phyloP scores from a whole-genome alignment of 2,329 filamentous ascomycete species.

The Huntiella savannae region DNA sequence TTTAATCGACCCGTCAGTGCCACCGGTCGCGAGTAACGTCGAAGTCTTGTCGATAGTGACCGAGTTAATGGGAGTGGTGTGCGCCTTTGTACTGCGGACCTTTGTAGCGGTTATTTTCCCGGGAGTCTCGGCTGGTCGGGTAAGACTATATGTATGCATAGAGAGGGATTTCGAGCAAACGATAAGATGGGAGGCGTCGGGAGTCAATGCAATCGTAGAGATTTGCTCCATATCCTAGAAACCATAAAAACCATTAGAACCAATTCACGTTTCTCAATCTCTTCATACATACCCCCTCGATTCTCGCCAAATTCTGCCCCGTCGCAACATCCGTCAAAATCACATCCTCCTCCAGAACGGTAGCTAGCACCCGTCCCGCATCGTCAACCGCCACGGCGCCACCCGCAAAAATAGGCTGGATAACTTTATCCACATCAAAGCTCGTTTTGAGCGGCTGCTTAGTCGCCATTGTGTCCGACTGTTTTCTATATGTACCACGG shows the following conservation, averaged over 20 bases:
- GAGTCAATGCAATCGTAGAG: slow-evolving; percentile 70
- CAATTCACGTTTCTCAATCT: not conserved
- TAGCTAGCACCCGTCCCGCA: slow-evolving; percentile 64
- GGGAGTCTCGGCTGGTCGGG: slow-evolving; percentile 34
- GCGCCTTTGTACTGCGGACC: slow-evolving; percentile 68
- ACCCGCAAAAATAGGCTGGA: slow-evolving; percentile 87
- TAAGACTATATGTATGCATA: slow-evolving; percentile 75
- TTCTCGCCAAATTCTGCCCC: slow-evolving; percentile 60
- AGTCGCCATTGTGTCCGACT: slow-evolving; percentile 30
- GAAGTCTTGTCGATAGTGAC: slow-evolving; percentile 65
- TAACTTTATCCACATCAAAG: slow-evolving; percentile 64
- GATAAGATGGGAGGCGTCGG: slow-evolving; percentile 70
- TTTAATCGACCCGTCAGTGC: slow-evolving; percentile 83
- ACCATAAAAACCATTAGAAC: slow-evolving; percentile 14
- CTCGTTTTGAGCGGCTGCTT: slow-evolving; percentile 61
- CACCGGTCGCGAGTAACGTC: slow-evolving; percentile 78
- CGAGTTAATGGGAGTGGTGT: slow-evolving; percentile 75
- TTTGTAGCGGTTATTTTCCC: slow-evolving; percentile 43
- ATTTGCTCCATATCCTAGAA: slow-evolving; percentile 57
- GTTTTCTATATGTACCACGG: no score
- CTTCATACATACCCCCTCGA: slow-evolving; percentile 53
- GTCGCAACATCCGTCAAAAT: slow-evolving; percentile 70
- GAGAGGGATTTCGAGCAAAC: slow-evolving; percentile 88
- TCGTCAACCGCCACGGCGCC: slow-evolving; percentile 71
- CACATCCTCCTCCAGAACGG: slow-evolving; percentile 80